Percentiles rank a stretch among this genome's conserved stretches.
phyloP scores from a whole-genome alignment of 176 grass and related monocot species.

The Calamus simplicifolius region DNA sequence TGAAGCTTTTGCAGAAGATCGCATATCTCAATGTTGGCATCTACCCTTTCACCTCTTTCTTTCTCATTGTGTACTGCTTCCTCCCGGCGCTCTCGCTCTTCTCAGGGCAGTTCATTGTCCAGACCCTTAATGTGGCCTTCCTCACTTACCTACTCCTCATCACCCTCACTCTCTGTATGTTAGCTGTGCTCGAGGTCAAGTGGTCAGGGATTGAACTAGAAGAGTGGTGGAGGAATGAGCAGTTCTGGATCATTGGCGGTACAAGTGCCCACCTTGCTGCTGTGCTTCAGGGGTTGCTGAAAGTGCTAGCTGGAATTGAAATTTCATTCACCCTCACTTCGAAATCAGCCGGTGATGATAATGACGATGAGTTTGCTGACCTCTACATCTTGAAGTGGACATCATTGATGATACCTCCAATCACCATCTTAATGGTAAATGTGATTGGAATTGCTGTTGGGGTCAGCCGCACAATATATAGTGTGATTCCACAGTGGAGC shows the following conservation, averaged over 20 bases:
- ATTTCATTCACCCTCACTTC: conserved; percentile 98
- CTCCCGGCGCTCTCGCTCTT: conserved; percentile 97
- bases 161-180: conserved; percentile 67
- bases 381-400: conserved; percentile 90
- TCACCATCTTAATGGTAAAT: conserved; percentile 96
- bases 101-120: conserved; percentile 94
- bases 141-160: conserved; percentile 84
- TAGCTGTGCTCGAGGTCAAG: conserved; percentile 92
- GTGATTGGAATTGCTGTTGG: conserved; percentile 89
- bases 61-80: conserved; percentile 97
- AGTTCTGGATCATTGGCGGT: conserved; percentile 97
- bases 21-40: conserved; percentile 98
- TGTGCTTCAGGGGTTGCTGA: conserved; percentile 81
- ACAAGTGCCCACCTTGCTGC: conserved; percentile 92
- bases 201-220: conserved; percentile 94
- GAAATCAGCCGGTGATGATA: conserved; percentile 59
- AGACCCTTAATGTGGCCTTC: conserved; percentile 88
- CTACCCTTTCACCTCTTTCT: conserved; percentile 94
- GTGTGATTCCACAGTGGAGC: conserved; percentile 91
- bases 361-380: conserved; percentile 77
- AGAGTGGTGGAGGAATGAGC: conserved; percentile 97
- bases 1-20: conserved; percentile 73
- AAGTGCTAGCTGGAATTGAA: conserved; percentile 86
- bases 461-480: conserved; percentile 85
- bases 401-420: conserved; percentile 83